Evolutionary conservation across 768 basidiomycete genomes (phyloP).

Genomic region (Clitopilus passeckerianus): DNA sequence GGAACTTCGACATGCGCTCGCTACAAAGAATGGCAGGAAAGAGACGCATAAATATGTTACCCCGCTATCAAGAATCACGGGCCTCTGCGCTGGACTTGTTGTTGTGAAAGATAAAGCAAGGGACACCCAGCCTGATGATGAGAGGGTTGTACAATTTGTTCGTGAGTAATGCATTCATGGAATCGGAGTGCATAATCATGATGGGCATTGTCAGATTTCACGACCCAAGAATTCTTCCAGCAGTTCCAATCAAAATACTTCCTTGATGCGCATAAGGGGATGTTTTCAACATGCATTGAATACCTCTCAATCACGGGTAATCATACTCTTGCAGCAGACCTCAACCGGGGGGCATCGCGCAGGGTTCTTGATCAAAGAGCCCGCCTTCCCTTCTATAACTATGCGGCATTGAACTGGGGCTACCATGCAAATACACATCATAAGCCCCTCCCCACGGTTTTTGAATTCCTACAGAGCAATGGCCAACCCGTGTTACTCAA

Average conservation of each 20-base stretch:
- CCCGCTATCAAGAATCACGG: background rate
- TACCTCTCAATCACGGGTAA: background rate
- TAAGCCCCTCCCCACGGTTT: background rate
- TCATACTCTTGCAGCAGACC: background rate
- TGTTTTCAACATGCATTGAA: background rate
- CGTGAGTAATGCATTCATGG: background rate
- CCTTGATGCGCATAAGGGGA: background rate
- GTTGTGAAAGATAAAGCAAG: background rate
- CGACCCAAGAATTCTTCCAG: background rate
- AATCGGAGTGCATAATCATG: background rate
- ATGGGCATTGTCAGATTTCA: background rate
- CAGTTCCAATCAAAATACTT: background rate
- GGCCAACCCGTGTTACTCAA: background rate
- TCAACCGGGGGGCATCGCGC: too few species aligned
- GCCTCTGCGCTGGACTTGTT: background rate
- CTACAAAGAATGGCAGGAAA: background rate
- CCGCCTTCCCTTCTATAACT: background rate
- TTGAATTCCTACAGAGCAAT: background rate
- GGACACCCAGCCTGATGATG: background rate
- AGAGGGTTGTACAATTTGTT: background rate
- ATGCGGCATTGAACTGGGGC: background rate
- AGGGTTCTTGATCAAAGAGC: background rate
- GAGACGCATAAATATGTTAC: background rate
- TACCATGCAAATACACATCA: background rate
- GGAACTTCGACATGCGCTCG: background rate